Evolutionary conservation across 768 basidiomycete genomes (phyloP), one percentile per base, ranked within the genome.

Genomic region (Pseudohyphozyma bogoriensis): DNA sequence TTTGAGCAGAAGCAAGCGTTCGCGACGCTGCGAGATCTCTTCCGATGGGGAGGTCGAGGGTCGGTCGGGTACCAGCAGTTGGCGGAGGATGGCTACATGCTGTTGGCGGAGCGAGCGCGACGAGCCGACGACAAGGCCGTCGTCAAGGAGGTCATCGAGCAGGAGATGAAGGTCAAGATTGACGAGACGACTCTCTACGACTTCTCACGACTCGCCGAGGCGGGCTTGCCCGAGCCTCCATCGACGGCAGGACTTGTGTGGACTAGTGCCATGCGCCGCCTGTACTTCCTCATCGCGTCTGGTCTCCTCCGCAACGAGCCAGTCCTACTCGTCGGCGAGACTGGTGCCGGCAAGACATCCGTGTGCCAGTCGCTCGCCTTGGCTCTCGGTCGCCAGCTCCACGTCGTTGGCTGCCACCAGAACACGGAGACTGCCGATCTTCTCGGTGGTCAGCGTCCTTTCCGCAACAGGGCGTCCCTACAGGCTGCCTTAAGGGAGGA

Each of bases 1-100:
- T 99, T 99, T 71, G 95, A 99, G 75, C 93, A 90, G 71, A 96
- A 92, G 74, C 87, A 93, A 51, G 86, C 91, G 1, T 99, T 96
- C 71, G 95, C 89, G 0, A 99, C 95, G 2, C 80, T 99, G 6
- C 87, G 95, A 42, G 95, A 99, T 72, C 77, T 99, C 22, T 99
- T 99, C 75, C 83, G 95, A 46, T 99, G 95, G 95, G 95, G 91
- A 10, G 85, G 85, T 6, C 78, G 95, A 59, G 87, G 88, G 59
- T 90, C 91, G 2, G 76, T 87, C 51, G 85, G 86, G 12, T 89
- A 90, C 72, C 88, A 95, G 70, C 85, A 95, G 69, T 78, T 99
- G 56, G 95, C 93, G 0, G 84, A 91, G 67, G 89, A 96, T 65
- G 95, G 95, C 0, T 97, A 90, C 74, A 97, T 99, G 92, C 79